Evolutionary conservation across 441 rosid genomes (phyloP).

Genomic region (Corymbia citriodora): DNA sequence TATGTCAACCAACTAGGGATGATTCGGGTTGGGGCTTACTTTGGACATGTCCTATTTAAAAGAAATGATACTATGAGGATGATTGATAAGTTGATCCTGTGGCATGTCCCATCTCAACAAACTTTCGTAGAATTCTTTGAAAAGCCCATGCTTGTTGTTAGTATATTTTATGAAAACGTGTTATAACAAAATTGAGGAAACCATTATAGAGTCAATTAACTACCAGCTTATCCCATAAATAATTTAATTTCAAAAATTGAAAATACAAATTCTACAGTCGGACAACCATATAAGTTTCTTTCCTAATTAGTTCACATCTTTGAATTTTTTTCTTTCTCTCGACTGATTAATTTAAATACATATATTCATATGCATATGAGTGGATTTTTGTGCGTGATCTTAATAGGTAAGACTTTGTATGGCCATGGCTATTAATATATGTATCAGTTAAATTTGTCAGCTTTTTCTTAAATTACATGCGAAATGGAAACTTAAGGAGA

Average conservation of each 20-base stretch:
- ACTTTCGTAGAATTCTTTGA: not conserved
- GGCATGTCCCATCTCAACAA: not conserved
- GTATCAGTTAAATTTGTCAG: not conserved
- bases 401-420: not conserved
- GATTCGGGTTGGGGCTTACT: not conserved
- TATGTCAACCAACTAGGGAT: not conserved
- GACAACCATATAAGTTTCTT: not conserved
- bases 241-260: not conserved
- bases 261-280: no score
- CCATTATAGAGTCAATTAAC: fast-evolving
- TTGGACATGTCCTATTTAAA: not conserved
- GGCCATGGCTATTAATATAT: not conserved
- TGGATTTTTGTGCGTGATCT: not conserved
- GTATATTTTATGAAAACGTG: not conserved
- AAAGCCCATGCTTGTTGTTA: not conserved
- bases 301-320: not conserved
- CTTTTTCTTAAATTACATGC: not conserved
- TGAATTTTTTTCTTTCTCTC: not conserved
- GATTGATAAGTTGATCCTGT: not conserved
- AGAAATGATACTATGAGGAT: not conserved
- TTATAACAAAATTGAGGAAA: not conserved
- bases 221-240: not conserved
- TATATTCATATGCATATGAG: not conserved
- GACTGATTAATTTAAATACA: not conserved
- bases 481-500: not conserved